A percentile compares a stretch with the other conserved stretches of the same genome.
Evolutionary conservation across 495 filamentous ascomycete genomes (phyloP).

Genomic region (Podospora pseudopauciseta): DNA sequence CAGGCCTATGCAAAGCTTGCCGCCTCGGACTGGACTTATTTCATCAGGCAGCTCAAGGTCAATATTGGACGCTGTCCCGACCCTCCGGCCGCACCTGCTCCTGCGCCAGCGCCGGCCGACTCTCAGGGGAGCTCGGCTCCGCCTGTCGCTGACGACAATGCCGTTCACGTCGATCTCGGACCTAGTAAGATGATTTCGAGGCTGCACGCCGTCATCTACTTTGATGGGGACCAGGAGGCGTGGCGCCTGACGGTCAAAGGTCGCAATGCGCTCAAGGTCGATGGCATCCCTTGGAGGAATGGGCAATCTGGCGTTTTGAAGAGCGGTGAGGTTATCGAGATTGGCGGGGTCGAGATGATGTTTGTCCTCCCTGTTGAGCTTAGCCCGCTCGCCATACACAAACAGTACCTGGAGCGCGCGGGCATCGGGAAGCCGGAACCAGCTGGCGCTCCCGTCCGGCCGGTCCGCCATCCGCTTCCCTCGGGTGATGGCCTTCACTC

Average conservation of each 20-base stretch:
- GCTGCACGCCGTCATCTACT: conserved; percentile 81
- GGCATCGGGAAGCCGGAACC: conserved; percentile 39
- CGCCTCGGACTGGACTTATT: conserved; percentile 91
- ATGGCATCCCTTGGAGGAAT: conserved; percentile 63
- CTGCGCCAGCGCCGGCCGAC: conserved; percentile 21
- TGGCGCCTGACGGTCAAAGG: conserved; percentile 88
- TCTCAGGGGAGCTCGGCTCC: conserved; percentile 51
- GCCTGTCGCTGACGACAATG: conserved; percentile 34
- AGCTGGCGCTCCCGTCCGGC: conserved; percentile 16
- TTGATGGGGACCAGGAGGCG: conserved; percentile 59
- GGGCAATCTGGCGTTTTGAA: conserved; percentile 61
- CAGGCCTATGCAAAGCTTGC: conserved; percentile 92
- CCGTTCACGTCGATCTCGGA: conserved; percentile 87
- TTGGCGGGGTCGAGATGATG: conserved; percentile 94
- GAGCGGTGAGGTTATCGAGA: conserved; percentile 84
- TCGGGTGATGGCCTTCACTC: conserved; percentile 37
- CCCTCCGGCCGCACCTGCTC: not conserved
- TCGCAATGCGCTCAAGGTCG: conserved; percentile 81
- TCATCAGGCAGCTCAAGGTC: conserved; percentile 72
- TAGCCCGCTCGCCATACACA: conserved; percentile 55
- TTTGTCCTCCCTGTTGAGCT: conserved; percentile 76
- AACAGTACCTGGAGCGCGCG: conserved; percentile 50
- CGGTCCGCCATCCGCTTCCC: conserved; percentile 47
- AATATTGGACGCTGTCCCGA: conserved; percentile 68
- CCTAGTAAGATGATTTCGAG: conserved; percentile 90